Evolutionary conservation across 2,329 filamentous ascomycete genomes (phyloP), one percentile per base, ranked within the genome.

Genomic region (Bipolaris victoriae): DNA sequence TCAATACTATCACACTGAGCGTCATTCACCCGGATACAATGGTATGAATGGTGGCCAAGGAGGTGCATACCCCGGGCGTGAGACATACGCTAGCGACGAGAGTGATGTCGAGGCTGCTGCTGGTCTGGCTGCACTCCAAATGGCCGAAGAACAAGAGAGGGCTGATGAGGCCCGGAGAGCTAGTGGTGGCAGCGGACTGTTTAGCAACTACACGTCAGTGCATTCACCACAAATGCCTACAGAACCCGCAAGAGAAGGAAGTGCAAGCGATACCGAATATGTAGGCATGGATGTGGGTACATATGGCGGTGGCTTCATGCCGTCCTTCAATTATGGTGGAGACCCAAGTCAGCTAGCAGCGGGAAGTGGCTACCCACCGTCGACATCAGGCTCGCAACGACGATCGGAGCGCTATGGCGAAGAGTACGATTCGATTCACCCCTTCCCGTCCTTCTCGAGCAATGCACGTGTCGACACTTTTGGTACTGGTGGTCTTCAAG

Each of bases 21-120:
- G 60, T n/a, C 64, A 68, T 18, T 40, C 57, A 3, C 65, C 69
- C 2, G 66, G 68, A 7, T 57, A 67, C 59, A 70, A 77, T 70
- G 66, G 74, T 64, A 78, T 79, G 1, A 86, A 88, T 64, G 82
- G 81, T 2, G 62, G 67, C 43, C 79, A 79, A 60, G 71, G 78
- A 10, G 80, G 70, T 71, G 78, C 61, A 7, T 79, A 52, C n/a
- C 62, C 68, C 29, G 57, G 54, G 6, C 66, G 67, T 40, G 67
- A 72, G 5, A 66, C 61, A 9, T 76, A 75, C 52, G 63, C 66
- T 3, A 77, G 82, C 61, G 90, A 94, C 52, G 92, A 96, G 48
- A 96, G 92, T 70, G 94, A 98, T 71, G 87, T 90, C 0, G 94
- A 97, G 75, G 94, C 90, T 18, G 88, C 90, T 37, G 91, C 91